A percentile compares a stretch with the other conserved stretches of the same genome.
Evolutionary conservation across 73 alveolate genomes (phyloP).

Genomic region (Breviolum minutum): DNA sequence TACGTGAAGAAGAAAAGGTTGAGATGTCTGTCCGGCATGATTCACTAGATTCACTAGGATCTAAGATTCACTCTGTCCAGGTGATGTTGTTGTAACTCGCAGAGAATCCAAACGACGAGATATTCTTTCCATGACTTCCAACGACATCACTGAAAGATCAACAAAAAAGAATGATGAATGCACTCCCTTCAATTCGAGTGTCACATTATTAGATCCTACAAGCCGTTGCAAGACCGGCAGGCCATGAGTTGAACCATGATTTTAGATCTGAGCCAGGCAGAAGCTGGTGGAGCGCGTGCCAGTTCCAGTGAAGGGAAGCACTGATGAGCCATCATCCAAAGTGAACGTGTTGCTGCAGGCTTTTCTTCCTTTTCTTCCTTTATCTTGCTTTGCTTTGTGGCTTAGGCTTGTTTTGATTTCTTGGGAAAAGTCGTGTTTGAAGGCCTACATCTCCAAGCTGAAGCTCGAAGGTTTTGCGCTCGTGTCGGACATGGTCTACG

Average conservation of each 20-base stretch:
- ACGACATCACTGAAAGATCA: too few relatives aligned
- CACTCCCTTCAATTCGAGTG: conserved; percentile 95
- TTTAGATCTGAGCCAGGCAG: conserved; percentile 7
- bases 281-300: conserved; percentile 99
- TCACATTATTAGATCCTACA: neutral
- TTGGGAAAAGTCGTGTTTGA: neutral
- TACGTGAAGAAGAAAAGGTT: conserved; percentile 99
- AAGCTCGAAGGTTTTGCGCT: conserved; percentile 99
- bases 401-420: neutral
- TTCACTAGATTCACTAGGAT: neutral
- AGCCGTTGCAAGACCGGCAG: neutral
- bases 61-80: neutral
- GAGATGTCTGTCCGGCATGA: conserved; percentile 93
- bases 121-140: too few relatives aligned
- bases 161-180: too few relatives aligned
- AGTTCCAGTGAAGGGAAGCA: conserved; percentile 99
- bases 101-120: too few relatives aligned
- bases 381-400: neutral
- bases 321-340: conserved; percentile 99
- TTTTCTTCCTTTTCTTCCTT: neutral
- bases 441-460: conserved; percentile 99
- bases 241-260: neutral
- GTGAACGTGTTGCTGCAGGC: conserved; percentile 98
- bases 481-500: conserved; percentile 99
- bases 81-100: too few relatives aligned